Percentiles rank a stretch among this genome's conserved stretches.
phyloP scores from a whole-genome alignment of 2,329 filamentous ascomycete genomes.

The Stagonosporopsis rhizophila region DNA sequence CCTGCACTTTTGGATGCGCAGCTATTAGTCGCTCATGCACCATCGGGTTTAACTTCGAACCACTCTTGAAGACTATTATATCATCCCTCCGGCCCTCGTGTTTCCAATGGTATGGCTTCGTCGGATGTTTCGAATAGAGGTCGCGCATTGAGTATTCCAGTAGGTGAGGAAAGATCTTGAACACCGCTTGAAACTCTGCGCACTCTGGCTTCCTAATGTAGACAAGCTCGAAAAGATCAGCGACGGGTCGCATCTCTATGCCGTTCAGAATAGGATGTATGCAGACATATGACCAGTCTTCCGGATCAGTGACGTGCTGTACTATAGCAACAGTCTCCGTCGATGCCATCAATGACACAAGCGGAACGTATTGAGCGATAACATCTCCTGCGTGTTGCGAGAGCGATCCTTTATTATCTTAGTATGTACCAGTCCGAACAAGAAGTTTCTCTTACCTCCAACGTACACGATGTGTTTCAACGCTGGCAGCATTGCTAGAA shows the following conservation, averaged over 20 bases:
- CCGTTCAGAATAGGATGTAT: constrained; percentile 29
- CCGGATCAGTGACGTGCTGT: constrained; percentile 31
- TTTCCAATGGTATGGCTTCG: constrained; percentile 38
- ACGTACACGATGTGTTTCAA: constrained; percentile 32
- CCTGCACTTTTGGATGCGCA: constrained; percentile 38
- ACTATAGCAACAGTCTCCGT: constrained; percentile 28
- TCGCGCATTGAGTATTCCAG: constrained; percentile 33
- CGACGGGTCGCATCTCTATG: constrained; percentile 33
- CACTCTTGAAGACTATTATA: constrained; percentile 29
- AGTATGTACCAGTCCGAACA: constrained; percentile 1
- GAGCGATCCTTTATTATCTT: constrained; percentile 23
- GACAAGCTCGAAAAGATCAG: constrained; percentile 30
- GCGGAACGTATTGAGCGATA: constrained; percentile 25
- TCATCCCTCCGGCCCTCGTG: constrained; percentile 33
- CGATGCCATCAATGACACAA: constrained; percentile 28
- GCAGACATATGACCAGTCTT: constrained; percentile 38
- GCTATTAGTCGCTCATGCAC: constrained; percentile 34
- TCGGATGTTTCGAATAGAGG: constrained; percentile 34
- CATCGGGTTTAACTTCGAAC: constrained; percentile 32
- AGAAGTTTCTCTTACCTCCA: constrained; percentile 23
- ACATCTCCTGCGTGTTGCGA: constrained; percentile 25
- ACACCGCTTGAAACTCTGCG: constrained; percentile 28
- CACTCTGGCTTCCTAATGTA: constrained; percentile 23
- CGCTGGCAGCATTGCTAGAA: constrained; percentile 24
- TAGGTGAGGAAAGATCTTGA: constrained; percentile 26